These are phyloP conservation scores for Striga hermonthica DNA, from an alignment of 305 asterid genomes.

Conservation along the genomic window DNA sequence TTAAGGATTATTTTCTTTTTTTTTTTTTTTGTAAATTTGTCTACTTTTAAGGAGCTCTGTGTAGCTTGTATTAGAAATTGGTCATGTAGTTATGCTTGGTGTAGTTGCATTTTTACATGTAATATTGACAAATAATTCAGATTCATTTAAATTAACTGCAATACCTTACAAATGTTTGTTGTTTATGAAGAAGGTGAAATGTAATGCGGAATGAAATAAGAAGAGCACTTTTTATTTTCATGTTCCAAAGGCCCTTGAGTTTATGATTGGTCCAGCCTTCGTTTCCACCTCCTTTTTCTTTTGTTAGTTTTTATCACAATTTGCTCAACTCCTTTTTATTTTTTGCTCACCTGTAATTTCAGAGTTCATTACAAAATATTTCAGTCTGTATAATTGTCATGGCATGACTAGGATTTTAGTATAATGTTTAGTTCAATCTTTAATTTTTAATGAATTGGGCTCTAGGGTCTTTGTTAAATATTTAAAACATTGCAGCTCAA, in stretches of 20 bases:
- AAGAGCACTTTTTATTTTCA: neutral
- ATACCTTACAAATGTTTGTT: neutral
- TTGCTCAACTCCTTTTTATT: neutral
- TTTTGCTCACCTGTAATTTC: slow-evolving; percentile 19
- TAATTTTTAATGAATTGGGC: slow-evolving; percentile 42
- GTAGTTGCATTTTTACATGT: neutral
- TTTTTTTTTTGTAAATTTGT: neutral
- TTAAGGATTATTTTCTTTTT: neutral
- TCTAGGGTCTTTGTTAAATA: slow-evolving; percentile 40
- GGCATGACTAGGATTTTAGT: slow-evolving; percentile 28
- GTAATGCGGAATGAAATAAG: neutral
- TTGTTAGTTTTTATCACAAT: neutral
- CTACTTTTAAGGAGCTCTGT: neutral
- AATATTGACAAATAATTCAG: neutral
- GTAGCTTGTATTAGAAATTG: slow-evolving; percentile 14
- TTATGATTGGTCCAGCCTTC: no score
- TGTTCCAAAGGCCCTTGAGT: no score
- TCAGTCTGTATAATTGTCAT: slow-evolving; percentile 1
- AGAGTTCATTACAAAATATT: slow-evolving; percentile 4
- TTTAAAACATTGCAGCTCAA: slow-evolving; percentile 79
- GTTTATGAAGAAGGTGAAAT: slow-evolving; percentile 1
- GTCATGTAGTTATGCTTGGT: slow-evolving; percentile 15
- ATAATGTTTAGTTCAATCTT: slow-evolving; percentile 38
- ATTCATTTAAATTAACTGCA: neutral
- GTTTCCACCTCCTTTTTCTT: neutral